A percentile compares a stretch with the other conserved stretches of the same genome.
Conservation (phyloP, 208 protist species). For the Acanthamoeba lenticulata region DNA sequence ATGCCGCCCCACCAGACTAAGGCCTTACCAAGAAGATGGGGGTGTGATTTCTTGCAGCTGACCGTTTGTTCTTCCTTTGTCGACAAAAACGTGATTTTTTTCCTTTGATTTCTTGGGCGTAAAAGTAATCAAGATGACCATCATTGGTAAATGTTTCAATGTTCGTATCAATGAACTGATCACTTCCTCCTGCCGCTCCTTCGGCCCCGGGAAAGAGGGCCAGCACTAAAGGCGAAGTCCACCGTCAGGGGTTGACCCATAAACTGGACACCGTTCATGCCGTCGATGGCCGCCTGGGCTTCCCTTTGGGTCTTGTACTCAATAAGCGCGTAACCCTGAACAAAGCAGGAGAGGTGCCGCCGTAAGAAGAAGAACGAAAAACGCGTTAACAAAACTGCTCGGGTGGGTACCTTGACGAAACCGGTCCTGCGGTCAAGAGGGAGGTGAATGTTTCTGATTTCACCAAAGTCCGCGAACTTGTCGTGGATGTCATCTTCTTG, state of each 20-base stretch:
- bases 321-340: slow-evolving; percentile 81
- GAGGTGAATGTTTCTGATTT: slow-evolving; percentile 81
- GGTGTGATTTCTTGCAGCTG: too few relatives aligned
- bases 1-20: too few relatives aligned
- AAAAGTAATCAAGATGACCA: too few relatives aligned
- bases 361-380: background rate
- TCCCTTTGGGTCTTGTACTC: slow-evolving; percentile 79
- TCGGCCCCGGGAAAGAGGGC: background rate
- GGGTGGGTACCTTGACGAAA: slow-evolving; percentile 67
- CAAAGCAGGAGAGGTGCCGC: background rate
- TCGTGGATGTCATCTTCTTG: slow-evolving; percentile 79
- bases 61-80: background rate
- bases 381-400: background rate
- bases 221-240: slow-evolving; percentile 76
- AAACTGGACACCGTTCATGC: slow-evolving; percentile 64
- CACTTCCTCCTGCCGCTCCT: slow-evolving; percentile 34
- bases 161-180: too few relatives aligned
- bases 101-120: too few relatives aligned
- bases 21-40: too few relatives aligned
- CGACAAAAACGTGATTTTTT: background rate
- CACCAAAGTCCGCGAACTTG: slow-evolving; percentile 79
- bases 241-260: slow-evolving; percentile 73
- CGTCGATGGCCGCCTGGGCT: slow-evolving; percentile 77
- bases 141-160: too few relatives aligned
- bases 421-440: slow-evolving; percentile 81